Percentiles rank a stretch among this genome's conserved stretches.
Evolutionary conservation across 2,329 filamentous ascomycete species (phyloP).

Genomic region (Orbilia brochopaga): DNA sequence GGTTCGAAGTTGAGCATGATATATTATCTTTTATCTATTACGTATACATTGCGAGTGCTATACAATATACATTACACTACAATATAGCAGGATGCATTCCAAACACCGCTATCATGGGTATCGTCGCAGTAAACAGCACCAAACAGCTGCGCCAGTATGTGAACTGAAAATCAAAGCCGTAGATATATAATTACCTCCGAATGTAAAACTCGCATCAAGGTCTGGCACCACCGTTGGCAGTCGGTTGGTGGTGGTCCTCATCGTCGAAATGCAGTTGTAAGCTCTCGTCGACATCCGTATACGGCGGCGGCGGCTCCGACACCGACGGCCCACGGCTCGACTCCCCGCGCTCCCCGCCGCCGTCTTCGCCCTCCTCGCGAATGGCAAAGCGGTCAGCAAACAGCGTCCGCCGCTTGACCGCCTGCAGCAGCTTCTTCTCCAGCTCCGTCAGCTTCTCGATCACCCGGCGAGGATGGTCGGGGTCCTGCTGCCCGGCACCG

Average conservation of each 20-base stretch:
- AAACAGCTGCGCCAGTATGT: background rate
- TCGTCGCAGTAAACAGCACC: conserved; percentile 29
- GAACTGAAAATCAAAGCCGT: conserved; percentile 8
- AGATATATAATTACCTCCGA: too few species aligned
- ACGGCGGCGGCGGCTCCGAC: conserved; percentile 44
- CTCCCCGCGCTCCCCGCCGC: conserved; percentile 35
- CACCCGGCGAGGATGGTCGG: conserved; percentile 32
- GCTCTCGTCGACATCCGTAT: conserved; percentile 42
- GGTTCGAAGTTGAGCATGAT: too few species aligned
- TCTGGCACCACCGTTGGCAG: background rate
- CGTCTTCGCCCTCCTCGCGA: conserved; percentile 8
- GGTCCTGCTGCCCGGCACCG: conserved; percentile 17
- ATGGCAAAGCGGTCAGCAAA: conserved; percentile 39
- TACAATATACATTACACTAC: too few species aligned
- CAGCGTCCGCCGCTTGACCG: conserved; percentile 39
- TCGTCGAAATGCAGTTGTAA: conserved; percentile 38
- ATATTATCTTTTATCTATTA: too few species aligned
- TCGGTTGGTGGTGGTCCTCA: conserved; percentile 21
- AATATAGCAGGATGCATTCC: conserved; percentile 6
- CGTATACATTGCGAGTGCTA: too few species aligned
- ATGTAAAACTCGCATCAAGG: background rate
- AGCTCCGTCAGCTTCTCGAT: conserved; percentile 47
- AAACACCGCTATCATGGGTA: conserved; percentile 44
- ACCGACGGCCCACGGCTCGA: conserved; percentile 45
- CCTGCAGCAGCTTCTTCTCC: conserved; percentile 44